Evolutionary conservation across 225 moss, liverwort and hornwort species (phyloP).

Genomic region (Rhytidiadelphus loreus): DNA sequence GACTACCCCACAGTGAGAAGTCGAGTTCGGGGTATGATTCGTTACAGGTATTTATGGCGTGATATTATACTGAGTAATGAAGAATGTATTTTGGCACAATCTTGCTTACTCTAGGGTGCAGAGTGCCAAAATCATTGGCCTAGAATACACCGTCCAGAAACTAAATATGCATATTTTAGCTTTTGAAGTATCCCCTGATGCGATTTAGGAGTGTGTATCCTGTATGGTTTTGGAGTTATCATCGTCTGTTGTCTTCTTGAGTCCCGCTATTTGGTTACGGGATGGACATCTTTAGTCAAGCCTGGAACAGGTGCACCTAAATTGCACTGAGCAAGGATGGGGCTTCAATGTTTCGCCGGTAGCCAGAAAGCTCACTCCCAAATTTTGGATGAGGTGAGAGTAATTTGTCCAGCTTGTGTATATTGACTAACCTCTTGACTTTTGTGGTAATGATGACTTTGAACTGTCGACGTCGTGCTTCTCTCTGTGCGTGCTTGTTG

Average conservation of each 20-base stretch:
- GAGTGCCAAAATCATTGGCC: slow-evolving; percentile 32
- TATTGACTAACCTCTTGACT: slow-evolving; percentile 78
- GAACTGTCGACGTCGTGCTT: slow-evolving; percentile 10
- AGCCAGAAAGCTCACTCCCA: slow-evolving; percentile 87
- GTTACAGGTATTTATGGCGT: slow-evolving; percentile 68
- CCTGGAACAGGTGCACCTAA: slow-evolving; percentile 99
- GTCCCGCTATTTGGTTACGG: slow-evolving; percentile 59
- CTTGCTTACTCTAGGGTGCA: slow-evolving; percentile 12
- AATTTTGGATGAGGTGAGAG: slow-evolving; percentile 97
- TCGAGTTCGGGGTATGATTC: slow-evolving; percentile 76
- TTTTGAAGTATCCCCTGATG: slow-evolving; percentile 36
- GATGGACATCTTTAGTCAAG: slow-evolving; percentile 82
- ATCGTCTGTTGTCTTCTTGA: slow-evolving; percentile 76
- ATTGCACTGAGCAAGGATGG: slow-evolving; percentile 99
- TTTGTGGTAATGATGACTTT: slow-evolving; percentile 61
- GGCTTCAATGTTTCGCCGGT: slow-evolving; percentile 87
- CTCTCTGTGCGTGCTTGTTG: slow-evolving; percentile 6
- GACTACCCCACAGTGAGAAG: slow-evolving; percentile 77
- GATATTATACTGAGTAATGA: slow-evolving; percentile 21
- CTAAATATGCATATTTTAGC: slow-evolving; percentile 21
- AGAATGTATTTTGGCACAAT: slow-evolving; percentile 33
- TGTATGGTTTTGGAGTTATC: slow-evolving; percentile 50
- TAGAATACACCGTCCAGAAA: neutral
- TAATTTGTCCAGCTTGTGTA: slow-evolving; percentile 87
- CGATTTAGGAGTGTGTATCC: slow-evolving; percentile 69